Base-by-base conservation (phyloP, 2,329 filamentous ascomycete genomes). In the Alternaria arbusti region DNA sequence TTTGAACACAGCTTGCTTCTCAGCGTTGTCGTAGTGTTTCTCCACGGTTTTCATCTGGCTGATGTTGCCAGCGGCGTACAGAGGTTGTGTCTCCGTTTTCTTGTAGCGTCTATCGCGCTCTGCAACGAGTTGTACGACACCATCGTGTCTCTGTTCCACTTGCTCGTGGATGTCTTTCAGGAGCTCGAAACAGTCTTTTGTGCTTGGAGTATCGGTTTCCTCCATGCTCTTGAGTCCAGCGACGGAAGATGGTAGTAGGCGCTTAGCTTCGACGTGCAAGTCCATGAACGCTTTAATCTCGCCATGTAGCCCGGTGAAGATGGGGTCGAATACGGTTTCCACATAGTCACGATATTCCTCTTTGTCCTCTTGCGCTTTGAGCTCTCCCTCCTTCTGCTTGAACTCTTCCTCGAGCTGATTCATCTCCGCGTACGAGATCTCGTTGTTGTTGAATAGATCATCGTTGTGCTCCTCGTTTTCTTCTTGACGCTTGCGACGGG, bases 381-480 rank as follows among this genome's bases (percentile, higher is more conserved):
- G 78, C 30, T 82, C 81, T 49, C 82, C 82, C 71, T 88, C 86
- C 10, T 80, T 80, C 58, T 84, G 81, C 61, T 86, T 85, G 67
- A 86, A 86, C 28, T 87, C 85, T 52, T 85, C 82, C 69, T 88
- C 86, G 10, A 88, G 77, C 15, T 80, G 80, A 40, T 83, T 84
- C 68, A 88, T 86, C 52, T 88, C 86, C 12, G 85, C 85, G 71
- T 88, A 88, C 0, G 85, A 85, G 47, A 88, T 87, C 66, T 87
- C 83, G 58, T 87, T 83, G 52, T 82, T 82, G 65, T 88, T 84
- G 76, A 87, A 88, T 2, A 88, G 78, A 1, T 81, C 80, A 65
- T 88, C 84, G 30, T 86, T 86, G 51, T 82, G 80, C n/a, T 76
- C 77, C 67, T 87, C 85, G 3, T 82, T 84, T 64, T 86, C 82